Evolutionary conservation across 2,329 filamentous ascomycete species (phyloP), one percentile per base, ranked within the genome.

Genomic region (Cercospora brassicicola): DNA sequence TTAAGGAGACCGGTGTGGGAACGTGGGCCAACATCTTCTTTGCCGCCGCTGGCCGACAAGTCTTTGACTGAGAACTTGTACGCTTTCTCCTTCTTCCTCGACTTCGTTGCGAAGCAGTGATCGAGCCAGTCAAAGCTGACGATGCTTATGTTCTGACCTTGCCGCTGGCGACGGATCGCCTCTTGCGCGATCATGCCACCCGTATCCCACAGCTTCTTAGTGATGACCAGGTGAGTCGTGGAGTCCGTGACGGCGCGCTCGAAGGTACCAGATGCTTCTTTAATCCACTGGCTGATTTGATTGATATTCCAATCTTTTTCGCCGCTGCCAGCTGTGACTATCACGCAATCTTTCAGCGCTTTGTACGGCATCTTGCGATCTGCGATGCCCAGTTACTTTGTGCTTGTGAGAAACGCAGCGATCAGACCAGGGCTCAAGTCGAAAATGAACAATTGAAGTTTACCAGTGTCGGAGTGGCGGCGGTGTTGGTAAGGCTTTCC

Each of bases 141-240:
- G 45, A 84, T 78, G 15, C 76, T 73, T 13, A 77, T 68, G 4
- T 61, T n/a, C 31, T 69, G 23, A 11, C 63, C 65, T 10, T 67
- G 45, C 30, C 73, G 48, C 61, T 66, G 66, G 45, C 65, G 59
- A 26, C 48, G 20, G n/a, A 71, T 18, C 2, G 67, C 69, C 20
- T 68, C 65, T 53, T 69, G 51, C 13, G 73, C 56, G 23, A 67
- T 11, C 11, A 30, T 31, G 56, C 64, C 62, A 23, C 69, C 57
- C 2, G 63, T 61, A 4, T 65, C 68, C 78, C 88, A 93, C 15
- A 89, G 86, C 36, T 88, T 84, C 60, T 85, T 81, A 0, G 87
- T 88, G 64, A 88, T 87, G 23, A 97, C 84, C 0, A 97, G 81
- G 78, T 96, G 93, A 0, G 93, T 96, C 9, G 90, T 87, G 0